These are phyloP conservation scores for Lactifluus hygrophoroides DNA, from an alignment of 768 basidiomycete genomes.

Conservation along the genomic window DNA sequence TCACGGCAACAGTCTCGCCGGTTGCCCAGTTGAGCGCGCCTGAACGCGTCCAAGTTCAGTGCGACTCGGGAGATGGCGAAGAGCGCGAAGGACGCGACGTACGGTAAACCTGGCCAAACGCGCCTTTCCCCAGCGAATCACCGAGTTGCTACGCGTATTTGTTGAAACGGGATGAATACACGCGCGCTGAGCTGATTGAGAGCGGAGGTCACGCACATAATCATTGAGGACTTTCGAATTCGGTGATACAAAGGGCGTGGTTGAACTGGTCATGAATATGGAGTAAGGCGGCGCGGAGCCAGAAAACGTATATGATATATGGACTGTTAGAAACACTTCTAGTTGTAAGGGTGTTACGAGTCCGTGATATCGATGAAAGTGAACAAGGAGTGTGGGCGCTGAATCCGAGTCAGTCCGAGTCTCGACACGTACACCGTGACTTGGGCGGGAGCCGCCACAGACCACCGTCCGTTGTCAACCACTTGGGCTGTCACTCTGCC, in stretches of 20 bases:
- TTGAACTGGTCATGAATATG: conserved; percentile 10
- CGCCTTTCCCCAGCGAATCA: conserved; percentile 92
- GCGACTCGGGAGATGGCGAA: background rate
- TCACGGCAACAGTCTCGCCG: conserved; percentile 97
- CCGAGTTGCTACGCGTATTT: conserved; percentile 69
- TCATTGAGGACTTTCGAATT: conserved; percentile 20
- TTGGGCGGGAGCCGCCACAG: too few species aligned
- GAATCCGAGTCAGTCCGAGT: too few species aligned
- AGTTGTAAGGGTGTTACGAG: background rate
- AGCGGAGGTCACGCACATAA: conserved; percentile 4
- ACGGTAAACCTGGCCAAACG: conserved; percentile 97
- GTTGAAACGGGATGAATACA: background rate
- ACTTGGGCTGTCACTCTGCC: too few species aligned
- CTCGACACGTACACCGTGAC: too few species aligned
- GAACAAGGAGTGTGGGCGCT: too few species aligned
- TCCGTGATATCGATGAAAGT: background rate
- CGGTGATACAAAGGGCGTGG: conserved; percentile 12
- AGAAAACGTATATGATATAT: background rate
- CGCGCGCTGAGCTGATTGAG: too few species aligned
- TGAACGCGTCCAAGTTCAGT: conserved; percentile 24
- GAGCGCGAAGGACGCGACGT: conserved; percentile 29
- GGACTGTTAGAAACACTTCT: background rate
- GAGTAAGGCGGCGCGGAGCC: background rate
- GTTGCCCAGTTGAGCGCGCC: conserved; percentile 92
- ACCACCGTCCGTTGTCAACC: too few species aligned